These are phyloP conservation scores for Pyrrhoderma lamaoense DNA, from an alignment of 1,284 basidiomycete species.

Conservation along the genomic window DNA sequence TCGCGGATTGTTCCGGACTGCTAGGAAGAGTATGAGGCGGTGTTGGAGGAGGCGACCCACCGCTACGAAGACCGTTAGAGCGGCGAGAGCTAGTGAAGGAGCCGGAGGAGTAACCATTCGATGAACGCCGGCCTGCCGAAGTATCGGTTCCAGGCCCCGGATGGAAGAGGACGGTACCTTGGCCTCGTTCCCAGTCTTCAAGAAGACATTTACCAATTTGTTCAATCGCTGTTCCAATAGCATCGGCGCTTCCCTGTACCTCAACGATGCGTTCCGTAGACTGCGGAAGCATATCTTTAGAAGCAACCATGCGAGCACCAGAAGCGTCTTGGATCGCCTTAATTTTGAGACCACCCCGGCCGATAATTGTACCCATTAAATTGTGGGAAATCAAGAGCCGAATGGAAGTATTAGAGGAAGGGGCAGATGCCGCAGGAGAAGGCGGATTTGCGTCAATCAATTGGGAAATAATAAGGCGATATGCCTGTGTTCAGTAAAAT, in stretches of 20 bases:
- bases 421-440: constrained; percentile 57
- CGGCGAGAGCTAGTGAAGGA: constrained; percentile 44
- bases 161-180: constrained; percentile 93
- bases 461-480: constrained; percentile 90
- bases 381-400: constrained; percentile 97
- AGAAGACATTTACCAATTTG: constrained; percentile 95
- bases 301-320: constrained; percentile 95
- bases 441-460: constrained; percentile 74
- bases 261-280: constrained; percentile 98
- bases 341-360: constrained; percentile 95
- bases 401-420: constrained; percentile 79
- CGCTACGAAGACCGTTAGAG: constrained; percentile 40
- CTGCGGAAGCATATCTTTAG: constrained; percentile 98
- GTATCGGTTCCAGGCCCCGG: constrained; percentile 76
- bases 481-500: constrained; percentile 53
- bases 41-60: constrained; percentile 49
- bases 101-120: constrained; percentile 35
- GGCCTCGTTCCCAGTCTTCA: constrained; percentile 93
- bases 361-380: constrained; percentile 99
- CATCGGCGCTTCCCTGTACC: constrained; percentile 87
- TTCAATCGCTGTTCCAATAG: constrained; percentile 85
- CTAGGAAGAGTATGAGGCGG: constrained; percentile 40
- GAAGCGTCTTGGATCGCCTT: constrained; percentile 98
- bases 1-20: constrained; percentile 50
- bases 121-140: constrained; percentile 41